Percentiles rank a stretch among this genome's conserved stretches.
Conservation (phyloP, 2,329 filamentous ascomycete genomes). For the Aspergillus vadensis region DNA sequence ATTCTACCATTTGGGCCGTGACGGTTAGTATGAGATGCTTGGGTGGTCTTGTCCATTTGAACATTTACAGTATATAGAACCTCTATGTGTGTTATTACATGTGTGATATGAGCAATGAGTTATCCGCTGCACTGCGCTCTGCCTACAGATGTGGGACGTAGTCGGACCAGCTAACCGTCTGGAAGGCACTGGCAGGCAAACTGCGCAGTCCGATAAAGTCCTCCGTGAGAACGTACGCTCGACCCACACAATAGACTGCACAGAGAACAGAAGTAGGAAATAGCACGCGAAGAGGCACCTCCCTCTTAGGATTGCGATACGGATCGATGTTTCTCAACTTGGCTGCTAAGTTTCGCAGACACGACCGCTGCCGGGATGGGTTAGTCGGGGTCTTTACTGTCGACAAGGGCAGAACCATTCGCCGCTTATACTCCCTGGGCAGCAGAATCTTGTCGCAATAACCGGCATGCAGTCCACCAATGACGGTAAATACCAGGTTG, state of each 20-base stretch:
- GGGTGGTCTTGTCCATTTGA: too few relatives aligned
- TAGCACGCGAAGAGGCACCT: not conserved
- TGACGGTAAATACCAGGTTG: not conserved
- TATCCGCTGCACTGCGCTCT: too few relatives aligned
- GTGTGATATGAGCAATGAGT: too few relatives aligned
- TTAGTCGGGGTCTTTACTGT: not conserved
- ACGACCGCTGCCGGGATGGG: not conserved
- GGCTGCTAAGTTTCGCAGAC: not conserved
- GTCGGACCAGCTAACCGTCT: conserved; percentile 1
- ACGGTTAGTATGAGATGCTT: not conserved
- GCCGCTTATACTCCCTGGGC: not conserved
- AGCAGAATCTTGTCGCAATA: not conserved
- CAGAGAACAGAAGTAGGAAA: not conserved
- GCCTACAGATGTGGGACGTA: not conserved
- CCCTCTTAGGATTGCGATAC: not conserved
- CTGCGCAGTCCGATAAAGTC: not conserved
- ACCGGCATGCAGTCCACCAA: not conserved
- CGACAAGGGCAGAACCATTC: not conserved
- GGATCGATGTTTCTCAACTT: not conserved
- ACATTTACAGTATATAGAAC: too few relatives aligned
- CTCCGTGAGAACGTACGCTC: not conserved
- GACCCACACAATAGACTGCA: not conserved
- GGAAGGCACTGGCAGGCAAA: not conserved
- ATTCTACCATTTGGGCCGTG: not conserved
- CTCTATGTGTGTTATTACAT: too few relatives aligned